These are phyloP conservation scores for Rhypophila decipiens DNA, from an alignment of 495 filamentous ascomycete genomes.

Conservation along the genomic window DNA sequence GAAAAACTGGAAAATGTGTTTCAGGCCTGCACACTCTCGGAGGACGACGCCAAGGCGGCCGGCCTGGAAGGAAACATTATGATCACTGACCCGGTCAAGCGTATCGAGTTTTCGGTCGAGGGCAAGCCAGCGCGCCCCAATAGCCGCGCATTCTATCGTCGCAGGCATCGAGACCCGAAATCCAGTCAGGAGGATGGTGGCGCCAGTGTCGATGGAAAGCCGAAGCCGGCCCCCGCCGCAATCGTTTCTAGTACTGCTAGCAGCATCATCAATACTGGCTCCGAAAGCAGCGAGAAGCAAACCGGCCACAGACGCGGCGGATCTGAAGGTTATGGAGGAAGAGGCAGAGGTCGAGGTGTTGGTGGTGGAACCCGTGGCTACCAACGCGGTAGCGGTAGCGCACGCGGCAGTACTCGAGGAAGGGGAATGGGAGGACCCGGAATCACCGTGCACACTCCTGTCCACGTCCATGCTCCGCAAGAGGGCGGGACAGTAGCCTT, in stretches of 20 bases:
- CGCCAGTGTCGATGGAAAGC: background rate
- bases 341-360: background rate
- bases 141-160: constrained; percentile 23
- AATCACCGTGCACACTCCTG: too few relatives aligned
- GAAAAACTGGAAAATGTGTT: constrained; percentile 51
- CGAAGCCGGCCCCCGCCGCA: background rate
- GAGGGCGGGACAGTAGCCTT: too few relatives aligned
- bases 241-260: too few relatives aligned
- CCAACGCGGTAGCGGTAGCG: background rate
- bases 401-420: background rate
- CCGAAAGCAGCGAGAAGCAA: background rate
- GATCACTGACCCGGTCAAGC: constrained; percentile 50
- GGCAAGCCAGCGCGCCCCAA: constrained; percentile 28
- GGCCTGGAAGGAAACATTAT: constrained; percentile 46
- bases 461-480: too few relatives aligned
- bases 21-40: constrained; percentile 55
- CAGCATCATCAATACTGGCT: background rate
- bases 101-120: constrained; percentile 48
- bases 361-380: background rate
- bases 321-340: background rate
- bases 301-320: background rate
- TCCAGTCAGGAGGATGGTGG: background rate
- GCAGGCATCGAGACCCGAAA: constrained; percentile 1
- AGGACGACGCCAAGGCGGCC: constrained; percentile 42
- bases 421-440: background rate